Base-by-base conservation (phyloP, 2,329 filamentous ascomycete genomes). In the Tothia fuscella region DNA sequence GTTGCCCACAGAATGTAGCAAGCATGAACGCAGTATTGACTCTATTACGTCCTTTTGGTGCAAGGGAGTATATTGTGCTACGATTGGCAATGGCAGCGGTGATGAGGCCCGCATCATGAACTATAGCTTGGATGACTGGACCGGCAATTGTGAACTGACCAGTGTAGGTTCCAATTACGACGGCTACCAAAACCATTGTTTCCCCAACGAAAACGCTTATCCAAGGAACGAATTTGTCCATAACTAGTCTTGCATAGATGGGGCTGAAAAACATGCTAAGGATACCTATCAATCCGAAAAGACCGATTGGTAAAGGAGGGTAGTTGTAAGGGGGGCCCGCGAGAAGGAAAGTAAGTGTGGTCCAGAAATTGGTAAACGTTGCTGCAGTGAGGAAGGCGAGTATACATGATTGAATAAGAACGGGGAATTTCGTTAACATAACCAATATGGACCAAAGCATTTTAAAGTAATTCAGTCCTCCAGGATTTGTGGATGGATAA, bases 1-100 rank as follows among this genome's bases (percentile, higher is more conserved):
- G 53, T 62, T 91, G 84, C 0, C 84, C 84, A 21, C 72, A 76
- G 52, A 89, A 89, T 0, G 74, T 76, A 6, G 71, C 69, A 0
- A 87, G 70, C 84, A 89, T 91, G 53, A 86, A 91, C 1, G 78
- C 81, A 0, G 83, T 87, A 54, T 91, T 91, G 19, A 89, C 72
- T 3, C 84, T 62, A 58, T 87, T 91, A 4, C 81, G 63, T 0
- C 78, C 78, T 46, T 75, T 78, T 0, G 82, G 77, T 41, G 81
- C 79, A 17, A 89, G 76, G 1, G 65, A 61, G 50, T 84, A 88
- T 16, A 91, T 82, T 3, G 74, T 70, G 1, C 71, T 68, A 0
- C 84, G 65, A 51, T 88, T 87, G 1, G 80, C 80, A 24, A 86
- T 81, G 55, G 87, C 81, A 1, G 74, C 69, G 1, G 77, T 81